Conservation (phyloP, 2,329 filamentous ascomycete species). For the Epichloe gansuensis region DNA sequence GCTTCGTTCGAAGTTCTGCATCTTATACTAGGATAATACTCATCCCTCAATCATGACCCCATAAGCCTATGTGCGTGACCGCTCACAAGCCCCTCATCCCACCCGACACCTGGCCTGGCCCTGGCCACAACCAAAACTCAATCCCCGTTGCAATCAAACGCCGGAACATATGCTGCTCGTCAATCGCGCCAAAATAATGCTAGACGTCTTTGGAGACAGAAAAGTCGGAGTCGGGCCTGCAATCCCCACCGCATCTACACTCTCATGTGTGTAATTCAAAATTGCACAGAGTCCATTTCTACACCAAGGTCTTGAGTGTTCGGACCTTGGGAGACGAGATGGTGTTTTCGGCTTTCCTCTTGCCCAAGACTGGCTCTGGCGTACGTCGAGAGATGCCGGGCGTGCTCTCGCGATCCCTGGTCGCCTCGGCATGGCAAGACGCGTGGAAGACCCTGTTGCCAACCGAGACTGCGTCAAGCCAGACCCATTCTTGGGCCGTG, state of each 20-base stretch:
- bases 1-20: too few relatives aligned
- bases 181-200: not conserved
- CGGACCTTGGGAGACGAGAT: slow-evolving; percentile 26
- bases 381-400: slow-evolving; percentile 34
- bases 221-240: not conserved
- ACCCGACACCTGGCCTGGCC: not conserved
- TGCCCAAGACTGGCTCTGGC: slow-evolving; percentile 56
- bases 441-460: slow-evolving; percentile 77
- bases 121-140: not conserved
- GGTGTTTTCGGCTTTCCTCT: slow-evolving; percentile 60
- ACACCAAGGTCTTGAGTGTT: slow-evolving; percentile 23
- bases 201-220: not conserved
- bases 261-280: not conserved
- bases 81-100: not conserved
- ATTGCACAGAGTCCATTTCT: not conserved
- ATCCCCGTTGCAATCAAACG: not conserved
- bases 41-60: not conserved
- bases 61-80: not conserved
- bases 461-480: slow-evolving; percentile 76
- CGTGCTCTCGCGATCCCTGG: slow-evolving; percentile 45
- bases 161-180: slow-evolving; percentile 2
- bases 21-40: not conserved
- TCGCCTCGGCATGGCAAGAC: slow-evolving; percentile 77
- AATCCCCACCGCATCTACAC: not conserved
- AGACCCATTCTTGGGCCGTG: slow-evolving; percentile 92